A percentile compares a stretch with the other conserved stretches of the same genome.
These are phyloP conservation scores for Rhizoclosmatium sp. DNA, from an alignment of 192 early-diverging fungal species.

Conservation along the genomic window DNA sequence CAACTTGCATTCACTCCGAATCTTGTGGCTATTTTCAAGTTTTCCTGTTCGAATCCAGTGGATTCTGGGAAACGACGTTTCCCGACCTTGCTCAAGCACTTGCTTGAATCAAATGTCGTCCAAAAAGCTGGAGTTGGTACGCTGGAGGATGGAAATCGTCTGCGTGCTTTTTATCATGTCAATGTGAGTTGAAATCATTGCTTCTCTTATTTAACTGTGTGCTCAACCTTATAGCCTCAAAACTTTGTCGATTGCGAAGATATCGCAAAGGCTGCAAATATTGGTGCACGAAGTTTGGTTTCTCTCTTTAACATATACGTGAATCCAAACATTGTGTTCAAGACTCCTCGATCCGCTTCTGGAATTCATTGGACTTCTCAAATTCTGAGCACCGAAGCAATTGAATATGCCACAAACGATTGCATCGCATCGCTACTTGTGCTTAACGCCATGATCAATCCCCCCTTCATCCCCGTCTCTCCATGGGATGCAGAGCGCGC, in stretches of 20 bases:
- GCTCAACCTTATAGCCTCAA: constrained; percentile 11
- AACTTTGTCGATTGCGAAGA: constrained; percentile 21
- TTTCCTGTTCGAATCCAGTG: background rate
- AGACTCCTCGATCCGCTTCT: background rate
- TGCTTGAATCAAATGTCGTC: constrained; percentile 4
- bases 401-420: constrained; percentile 39
- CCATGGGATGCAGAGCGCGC: constrained; percentile 1
- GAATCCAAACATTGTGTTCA: background rate
- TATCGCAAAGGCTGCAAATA: constrained; percentile 11
- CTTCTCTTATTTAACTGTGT: background rate
- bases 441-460: constrained; percentile 14
- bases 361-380: constrained; percentile 22
- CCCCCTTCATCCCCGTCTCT: background rate
- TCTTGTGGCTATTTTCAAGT: constrained; percentile 34
- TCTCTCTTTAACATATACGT: constrained; percentile 34
- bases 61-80: background rate
- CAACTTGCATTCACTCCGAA: constrained; percentile 34
- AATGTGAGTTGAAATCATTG: background rate
- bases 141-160: background rate
- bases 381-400: background rate
- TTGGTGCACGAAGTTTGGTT: constrained; percentile 13
- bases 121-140: constrained; percentile 28
- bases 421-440: constrained; percentile 35
- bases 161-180: background rate
- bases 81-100: background rate